Conservation (phyloP, 768 basidiomycete genomes). For the Amanita muscaria region DNA sequence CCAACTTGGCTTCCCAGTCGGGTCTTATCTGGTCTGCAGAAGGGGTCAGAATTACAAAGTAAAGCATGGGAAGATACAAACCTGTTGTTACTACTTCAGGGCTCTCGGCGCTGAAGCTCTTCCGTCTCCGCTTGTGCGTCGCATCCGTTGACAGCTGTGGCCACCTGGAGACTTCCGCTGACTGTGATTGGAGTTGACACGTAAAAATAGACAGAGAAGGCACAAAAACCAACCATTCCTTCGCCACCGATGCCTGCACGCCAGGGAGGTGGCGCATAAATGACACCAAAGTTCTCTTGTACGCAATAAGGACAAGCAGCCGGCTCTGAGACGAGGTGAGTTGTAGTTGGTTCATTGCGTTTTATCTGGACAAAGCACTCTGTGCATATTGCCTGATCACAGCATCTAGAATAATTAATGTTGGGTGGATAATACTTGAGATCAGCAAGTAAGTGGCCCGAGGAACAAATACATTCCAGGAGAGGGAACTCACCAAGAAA, state of each 20-base stretch:
- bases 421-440: conserved; percentile 92
- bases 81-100: conserved; percentile 90
- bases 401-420: conserved; percentile 96
- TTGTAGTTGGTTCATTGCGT: conserved; percentile 88
- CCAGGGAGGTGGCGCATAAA: conserved; percentile 80
- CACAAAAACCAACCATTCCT: conserved; percentile 40
- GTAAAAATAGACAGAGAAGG: conserved; percentile 13
- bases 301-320: conserved; percentile 98
- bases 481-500: conserved; percentile 66
- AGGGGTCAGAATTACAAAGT: neutral
- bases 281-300: conserved; percentile 92
- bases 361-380: conserved; percentile 99
- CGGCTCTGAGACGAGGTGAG: conserved; percentile 92
- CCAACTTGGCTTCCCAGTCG: conserved; percentile 96
- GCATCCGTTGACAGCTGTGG: conserved; percentile 35
- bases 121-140: conserved; percentile 68
- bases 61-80: conserved; percentile 25
- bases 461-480: conserved; percentile 12
- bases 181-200: conserved; percentile 16
- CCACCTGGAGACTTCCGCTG: conserved; percentile 42
- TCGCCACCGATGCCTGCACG: conserved; percentile 72
- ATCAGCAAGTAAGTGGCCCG: conserved; percentile 22
- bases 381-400: conserved; percentile 97
- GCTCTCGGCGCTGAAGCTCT: conserved; percentile 80
- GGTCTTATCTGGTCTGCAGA: conserved; percentile 86